Conservation (phyloP, 192 early-diverging fungal genomes). For the Lobulomyces angularis region DNA sequence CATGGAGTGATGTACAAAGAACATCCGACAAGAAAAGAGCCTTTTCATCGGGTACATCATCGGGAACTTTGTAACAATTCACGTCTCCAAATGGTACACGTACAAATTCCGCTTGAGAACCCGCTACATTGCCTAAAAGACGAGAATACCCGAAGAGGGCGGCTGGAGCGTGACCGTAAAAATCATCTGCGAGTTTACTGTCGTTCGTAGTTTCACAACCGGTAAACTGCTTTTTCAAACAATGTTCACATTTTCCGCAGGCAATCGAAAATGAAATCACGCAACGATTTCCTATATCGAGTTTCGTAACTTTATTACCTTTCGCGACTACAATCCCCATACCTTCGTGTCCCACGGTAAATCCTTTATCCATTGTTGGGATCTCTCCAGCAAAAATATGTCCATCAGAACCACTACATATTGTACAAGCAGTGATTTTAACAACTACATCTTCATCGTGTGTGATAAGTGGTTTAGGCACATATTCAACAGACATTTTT, state of each 20-base stretch:
- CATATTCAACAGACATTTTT: conserved; percentile 12
- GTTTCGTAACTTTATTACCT: conserved; percentile 22
- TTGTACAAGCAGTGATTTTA: conserved; percentile 20
- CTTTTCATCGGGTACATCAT: conserved; percentile 23
- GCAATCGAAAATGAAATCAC: conserved; percentile 30
- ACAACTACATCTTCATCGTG: conserved; percentile 28
- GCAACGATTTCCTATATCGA: conserved; percentile 34
- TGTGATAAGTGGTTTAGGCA: conserved; percentile 29
- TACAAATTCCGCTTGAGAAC: conserved; percentile 36
- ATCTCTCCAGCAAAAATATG: conserved; percentile 36
- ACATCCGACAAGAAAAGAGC: conserved; percentile 36
- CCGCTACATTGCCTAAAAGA: conserved; percentile 21
- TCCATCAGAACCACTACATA: conserved; percentile 43
- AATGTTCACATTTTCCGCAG: conserved; percentile 41
- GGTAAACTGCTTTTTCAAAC: conserved; percentile 23
- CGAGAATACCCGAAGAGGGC: conserved; percentile 44
- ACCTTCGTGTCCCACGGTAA: conserved; percentile 40
- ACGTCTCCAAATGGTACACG: conserved; percentile 38
- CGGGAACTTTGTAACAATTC: conserved; percentile 33
- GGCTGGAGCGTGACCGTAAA: conserved; percentile 29
- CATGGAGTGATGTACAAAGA: conserved; percentile 34
- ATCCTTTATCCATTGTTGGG: conserved; percentile 22
- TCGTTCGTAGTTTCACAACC: conserved; percentile 42
- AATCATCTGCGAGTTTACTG: conserved; percentile 18
- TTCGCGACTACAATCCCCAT: conserved; percentile 31